Conservation (phyloP, 257 asterid species). For the Capsicum pubescens region DNA sequence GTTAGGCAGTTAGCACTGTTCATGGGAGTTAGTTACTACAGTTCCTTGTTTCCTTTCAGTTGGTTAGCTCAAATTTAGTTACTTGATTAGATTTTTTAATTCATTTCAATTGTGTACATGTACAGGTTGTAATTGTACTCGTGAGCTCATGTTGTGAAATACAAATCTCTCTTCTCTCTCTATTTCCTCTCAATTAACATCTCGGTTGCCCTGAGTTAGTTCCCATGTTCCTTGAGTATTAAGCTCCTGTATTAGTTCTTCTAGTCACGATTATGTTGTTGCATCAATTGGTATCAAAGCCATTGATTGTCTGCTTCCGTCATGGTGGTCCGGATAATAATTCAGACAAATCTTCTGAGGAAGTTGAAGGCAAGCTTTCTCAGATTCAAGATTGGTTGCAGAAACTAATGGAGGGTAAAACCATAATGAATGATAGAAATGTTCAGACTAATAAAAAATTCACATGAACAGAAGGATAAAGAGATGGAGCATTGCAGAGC, state of each 20-base stretch:
- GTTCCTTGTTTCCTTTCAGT: not conserved
- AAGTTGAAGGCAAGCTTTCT: not conserved
- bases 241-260: not conserved
- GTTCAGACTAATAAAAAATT: not conserved
- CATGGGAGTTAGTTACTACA: not conserved
- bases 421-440: not conserved
- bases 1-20: not conserved
- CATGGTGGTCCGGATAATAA: slow-evolving; percentile 1
- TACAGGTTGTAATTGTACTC: not conserved
- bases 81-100: not conserved
- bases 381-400: not conserved
- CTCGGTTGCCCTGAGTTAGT: not conserved
- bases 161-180: not conserved
- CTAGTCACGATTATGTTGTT: not conserved
- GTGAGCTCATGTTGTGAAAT: not conserved
- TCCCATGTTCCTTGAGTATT: slow-evolving; percentile 6
- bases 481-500: not conserved
- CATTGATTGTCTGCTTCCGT: not conserved
- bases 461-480: not conserved
- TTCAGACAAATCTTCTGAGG: not conserved
- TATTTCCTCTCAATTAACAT: not conserved
- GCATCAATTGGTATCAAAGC: not conserved
- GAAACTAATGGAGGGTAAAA: not conserved
- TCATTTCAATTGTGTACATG: not conserved
- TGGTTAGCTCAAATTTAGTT: not conserved